Evolutionary conservation across 2,329 filamentous ascomycete genomes (phyloP).

Genomic region (Aspergillus vadensis): DNA sequence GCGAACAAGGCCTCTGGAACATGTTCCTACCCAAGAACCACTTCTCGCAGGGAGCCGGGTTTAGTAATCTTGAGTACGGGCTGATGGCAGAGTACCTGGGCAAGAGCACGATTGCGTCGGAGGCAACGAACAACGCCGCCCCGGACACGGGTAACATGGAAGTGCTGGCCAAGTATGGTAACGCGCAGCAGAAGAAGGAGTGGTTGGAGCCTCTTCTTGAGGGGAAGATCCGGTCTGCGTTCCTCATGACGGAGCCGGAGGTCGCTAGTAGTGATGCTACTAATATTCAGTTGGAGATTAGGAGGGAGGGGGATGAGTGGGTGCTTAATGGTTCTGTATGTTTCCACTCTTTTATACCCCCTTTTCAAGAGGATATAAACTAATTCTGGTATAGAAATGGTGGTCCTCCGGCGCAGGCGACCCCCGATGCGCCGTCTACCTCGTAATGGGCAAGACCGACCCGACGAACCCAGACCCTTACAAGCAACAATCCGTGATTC

Average conservation of each 20-base stretch:
- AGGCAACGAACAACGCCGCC: slow-evolving; percentile 86
- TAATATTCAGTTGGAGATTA: slow-evolving; percentile 85
- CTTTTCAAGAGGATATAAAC: too few species aligned
- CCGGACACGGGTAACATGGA: slow-evolving; percentile 97
- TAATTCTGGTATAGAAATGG: slow-evolving; percentile 72
- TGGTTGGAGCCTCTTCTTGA: slow-evolving; percentile 82
- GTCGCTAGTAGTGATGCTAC: slow-evolving; percentile 88
- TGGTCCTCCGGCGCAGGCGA: slow-evolving; percentile 97
- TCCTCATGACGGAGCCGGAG: slow-evolving; percentile 91
- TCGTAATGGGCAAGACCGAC: slow-evolving; percentile 95
- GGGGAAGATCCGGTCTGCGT: slow-evolving; percentile 83
- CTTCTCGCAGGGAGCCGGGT: slow-evolving; percentile 93
- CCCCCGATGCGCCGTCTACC: slow-evolving; percentile 86
- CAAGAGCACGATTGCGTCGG: slow-evolving; percentile 77
- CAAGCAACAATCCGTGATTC: slow-evolving; percentile 87
- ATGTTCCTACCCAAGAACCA: slow-evolving; percentile 95
- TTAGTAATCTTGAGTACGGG: slow-evolving; percentile 93
- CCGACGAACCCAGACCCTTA: slow-evolving; percentile 74
- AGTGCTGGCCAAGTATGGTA: slow-evolving; percentile 88
- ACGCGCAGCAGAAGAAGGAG: slow-evolving; percentile 76
- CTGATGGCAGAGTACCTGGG: slow-evolving; percentile 96
- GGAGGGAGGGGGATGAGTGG: slow-evolving; percentile 80
- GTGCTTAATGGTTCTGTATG: slow-evolving; percentile 82
- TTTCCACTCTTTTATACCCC: too few species aligned
- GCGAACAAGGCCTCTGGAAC: slow-evolving; percentile 89